Evolutionary conservation across 2,329 filamentous ascomycete genomes (phyloP).

Genomic region (Chaetomium globosum): DNA sequence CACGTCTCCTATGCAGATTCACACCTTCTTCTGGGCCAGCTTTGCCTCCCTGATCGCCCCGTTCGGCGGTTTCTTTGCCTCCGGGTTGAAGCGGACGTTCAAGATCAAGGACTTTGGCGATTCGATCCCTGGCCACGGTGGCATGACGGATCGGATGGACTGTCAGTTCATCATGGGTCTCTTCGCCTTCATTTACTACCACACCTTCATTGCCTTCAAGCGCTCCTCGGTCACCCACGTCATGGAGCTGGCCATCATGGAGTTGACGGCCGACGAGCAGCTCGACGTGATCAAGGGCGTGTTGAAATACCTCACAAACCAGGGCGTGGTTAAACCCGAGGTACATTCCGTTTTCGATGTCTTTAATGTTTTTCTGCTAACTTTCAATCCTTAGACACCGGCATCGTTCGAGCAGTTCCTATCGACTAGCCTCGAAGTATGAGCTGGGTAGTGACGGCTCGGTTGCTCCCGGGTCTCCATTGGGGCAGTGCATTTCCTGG

Average conservation of each 20-base stretch:
- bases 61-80: constrained; percentile 98
- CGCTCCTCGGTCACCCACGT: constrained; percentile 83
- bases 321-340: constrained; percentile 53
- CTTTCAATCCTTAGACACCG: constrained; percentile 13
- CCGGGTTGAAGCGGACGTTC: constrained; percentile 95
- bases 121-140: constrained; percentile 94
- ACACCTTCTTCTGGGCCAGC: constrained; percentile 84
- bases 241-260: constrained; percentile 87
- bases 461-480: not conserved
- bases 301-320: constrained; percentile 65
- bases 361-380: not conserved
- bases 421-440: constrained; percentile 14
- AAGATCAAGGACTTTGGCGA: constrained; percentile 99
- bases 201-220: constrained; percentile 91
- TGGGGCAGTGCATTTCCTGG: constrained; percentile 26
- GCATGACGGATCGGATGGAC: constrained; percentile 98
- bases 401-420: constrained; percentile 24
- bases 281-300: constrained; percentile 73
- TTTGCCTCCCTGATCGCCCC: constrained; percentile 97
- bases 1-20: constrained; percentile 87
- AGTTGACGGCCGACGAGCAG: constrained; percentile 85
- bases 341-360: constrained; percentile 39
- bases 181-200: constrained; percentile 98
- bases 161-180: constrained; percentile 99
- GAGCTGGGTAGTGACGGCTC: constrained; percentile 3